Conservation (phyloP, 2,329 filamentous ascomycete genomes). For the Ophiostoma perfectum region DNA sequence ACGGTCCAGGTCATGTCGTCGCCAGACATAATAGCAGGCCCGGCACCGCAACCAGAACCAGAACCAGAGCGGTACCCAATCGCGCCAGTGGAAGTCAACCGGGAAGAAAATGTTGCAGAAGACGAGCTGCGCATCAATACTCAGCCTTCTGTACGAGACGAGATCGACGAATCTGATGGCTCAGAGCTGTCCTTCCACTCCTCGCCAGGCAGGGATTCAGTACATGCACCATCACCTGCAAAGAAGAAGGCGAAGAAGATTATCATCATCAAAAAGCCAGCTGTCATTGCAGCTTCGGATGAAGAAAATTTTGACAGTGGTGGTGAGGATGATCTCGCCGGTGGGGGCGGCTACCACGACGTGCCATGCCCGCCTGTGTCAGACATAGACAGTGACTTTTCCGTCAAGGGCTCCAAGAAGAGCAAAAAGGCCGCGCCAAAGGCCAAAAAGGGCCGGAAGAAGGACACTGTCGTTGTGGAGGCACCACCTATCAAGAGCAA, state of each 20-base stretch:
- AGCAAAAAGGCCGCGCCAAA: neutral
- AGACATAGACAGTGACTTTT: neutral
- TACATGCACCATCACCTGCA: neutral
- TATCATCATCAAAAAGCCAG: neutral
- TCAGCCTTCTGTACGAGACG: neutral
- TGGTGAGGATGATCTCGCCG: neutral
- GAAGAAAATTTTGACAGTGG: slow-evolving; percentile 9
- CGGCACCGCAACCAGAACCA: neutral
- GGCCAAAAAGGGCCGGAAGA: slow-evolving; percentile 2
- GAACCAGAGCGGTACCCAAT: too few species aligned
- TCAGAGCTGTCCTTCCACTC: slow-evolving; percentile 8
- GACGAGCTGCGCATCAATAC: too few species aligned
- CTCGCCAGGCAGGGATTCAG: neutral
- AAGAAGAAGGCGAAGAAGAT: slow-evolving; percentile 30
- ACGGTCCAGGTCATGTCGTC: neutral
- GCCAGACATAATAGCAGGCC: neutral
- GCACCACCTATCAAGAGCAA: neutral
- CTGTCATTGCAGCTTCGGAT: slow-evolving; percentile 11
- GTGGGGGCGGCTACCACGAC: neutral
- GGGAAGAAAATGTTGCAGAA: too few species aligned
- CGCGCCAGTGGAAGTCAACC: too few species aligned
- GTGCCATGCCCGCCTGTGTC: neutral
- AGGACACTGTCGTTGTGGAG: neutral
- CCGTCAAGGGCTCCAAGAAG: neutral
- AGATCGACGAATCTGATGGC: neutral